Evolutionary conservation across 2,329 filamentous ascomycete species (phyloP).

Genomic region (Neonectria sp.): DNA sequence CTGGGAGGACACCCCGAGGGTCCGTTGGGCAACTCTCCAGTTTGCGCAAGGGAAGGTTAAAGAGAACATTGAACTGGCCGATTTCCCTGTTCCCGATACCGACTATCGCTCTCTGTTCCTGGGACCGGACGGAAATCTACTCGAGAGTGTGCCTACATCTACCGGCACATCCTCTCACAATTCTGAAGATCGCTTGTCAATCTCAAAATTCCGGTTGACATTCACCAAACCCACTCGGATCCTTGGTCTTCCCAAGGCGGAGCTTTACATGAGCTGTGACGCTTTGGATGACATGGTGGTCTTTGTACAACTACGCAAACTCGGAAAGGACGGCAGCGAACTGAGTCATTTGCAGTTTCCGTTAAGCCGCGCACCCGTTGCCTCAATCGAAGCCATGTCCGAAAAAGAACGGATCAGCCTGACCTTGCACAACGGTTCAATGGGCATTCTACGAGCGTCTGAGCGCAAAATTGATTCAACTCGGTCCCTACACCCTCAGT

Average conservation of each 20-base stretch:
- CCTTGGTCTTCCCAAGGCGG: conserved; percentile 63
- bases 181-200: too few relatives aligned
- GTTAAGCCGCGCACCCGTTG: conserved; percentile 35
- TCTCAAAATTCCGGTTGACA: conserved; percentile 30
- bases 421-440: conserved; percentile 59
- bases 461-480: conserved; percentile 56
- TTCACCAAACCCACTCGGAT: conserved; percentile 57
- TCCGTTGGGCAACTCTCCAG: too few relatives aligned
- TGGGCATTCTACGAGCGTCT: conserved; percentile 61
- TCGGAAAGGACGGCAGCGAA: conserved; percentile 57
- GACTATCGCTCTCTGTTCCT: too few relatives aligned
- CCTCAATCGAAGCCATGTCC: conserved; percentile 43
- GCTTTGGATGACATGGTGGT: conserved; percentile 61
- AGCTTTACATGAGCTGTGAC: conserved; percentile 61
- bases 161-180: too few relatives aligned
- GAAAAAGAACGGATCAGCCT: conserved; percentile 55
- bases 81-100: too few relatives aligned
- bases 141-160: too few relatives aligned
- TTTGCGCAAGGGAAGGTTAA: too few relatives aligned
- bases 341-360: conserved; percentile 62
- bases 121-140: too few relatives aligned
- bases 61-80: too few relatives aligned
- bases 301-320: conserved; percentile 61
- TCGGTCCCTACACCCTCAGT: conserved; percentile 51
- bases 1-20: too few relatives aligned